phyloP scores from a whole-genome alignment of 768 basidiomycete species.

The Phlebiopsis gigantea region DNA sequence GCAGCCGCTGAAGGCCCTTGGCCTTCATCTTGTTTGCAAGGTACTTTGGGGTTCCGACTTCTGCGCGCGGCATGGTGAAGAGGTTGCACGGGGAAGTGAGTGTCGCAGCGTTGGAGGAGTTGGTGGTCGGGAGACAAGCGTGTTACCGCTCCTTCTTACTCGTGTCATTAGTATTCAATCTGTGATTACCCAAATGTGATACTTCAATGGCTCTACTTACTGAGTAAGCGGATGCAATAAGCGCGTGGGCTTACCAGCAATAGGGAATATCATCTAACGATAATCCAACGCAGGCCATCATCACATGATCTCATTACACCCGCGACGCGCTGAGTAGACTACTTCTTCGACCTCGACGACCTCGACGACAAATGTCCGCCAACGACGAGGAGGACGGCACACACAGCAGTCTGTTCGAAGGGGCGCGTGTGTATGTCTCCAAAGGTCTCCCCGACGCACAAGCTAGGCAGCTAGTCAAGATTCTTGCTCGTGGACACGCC shows the following conservation, averaged over 20 bases:
- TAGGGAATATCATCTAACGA: too few species aligned
- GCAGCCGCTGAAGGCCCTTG: slow-evolving; percentile 89
- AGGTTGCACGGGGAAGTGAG: too few species aligned
- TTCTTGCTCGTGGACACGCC: slow-evolving; percentile 53
- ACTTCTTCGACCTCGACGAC: neutral
- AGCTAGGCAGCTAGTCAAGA: slow-evolving; percentile 37
- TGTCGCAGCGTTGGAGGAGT: too few species aligned
- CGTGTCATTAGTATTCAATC: too few species aligned
- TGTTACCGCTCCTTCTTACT: too few species aligned
- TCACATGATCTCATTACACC: neutral
- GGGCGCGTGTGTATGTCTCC: slow-evolving; percentile 39
- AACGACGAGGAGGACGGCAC: neutral
- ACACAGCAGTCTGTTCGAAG: neutral
- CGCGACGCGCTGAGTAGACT: neutral
- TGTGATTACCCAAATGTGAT: too few species aligned
- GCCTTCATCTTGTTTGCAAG: slow-evolving; percentile 97
- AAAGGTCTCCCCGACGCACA: slow-evolving; percentile 39
- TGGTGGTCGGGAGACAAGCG: too few species aligned
- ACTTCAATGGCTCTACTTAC: too few species aligned
- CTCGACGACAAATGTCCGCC: neutral
- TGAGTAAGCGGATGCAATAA: too few species aligned
- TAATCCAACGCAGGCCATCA: too few species aligned
- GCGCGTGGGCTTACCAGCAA: too few species aligned
- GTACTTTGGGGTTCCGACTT: slow-evolving; percentile 88
- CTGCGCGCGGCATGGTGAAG: slow-evolving; percentile 72